These are phyloP conservation scores for Tricholomella constricta DNA, from an alignment of 768 basidiomycete species.

Conservation along the genomic window DNA sequence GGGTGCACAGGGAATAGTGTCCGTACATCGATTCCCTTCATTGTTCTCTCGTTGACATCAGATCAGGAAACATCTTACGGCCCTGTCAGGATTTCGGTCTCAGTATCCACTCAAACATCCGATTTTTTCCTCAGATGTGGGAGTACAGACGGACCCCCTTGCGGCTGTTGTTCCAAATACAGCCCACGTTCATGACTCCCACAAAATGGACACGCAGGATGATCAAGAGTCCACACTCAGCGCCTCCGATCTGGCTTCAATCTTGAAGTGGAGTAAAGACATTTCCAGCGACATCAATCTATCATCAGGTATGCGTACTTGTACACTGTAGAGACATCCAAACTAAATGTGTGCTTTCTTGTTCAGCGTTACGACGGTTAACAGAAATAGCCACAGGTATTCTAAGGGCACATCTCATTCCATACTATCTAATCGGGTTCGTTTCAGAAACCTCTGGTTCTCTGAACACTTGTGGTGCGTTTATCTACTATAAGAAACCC, in stretches of 20 bases:
- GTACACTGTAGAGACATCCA: not conserved
- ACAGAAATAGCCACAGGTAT: constrained; percentile 73
- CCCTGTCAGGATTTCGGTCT: constrained; percentile 44
- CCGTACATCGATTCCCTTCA: constrained; percentile 21
- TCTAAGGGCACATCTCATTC: too few relatives aligned
- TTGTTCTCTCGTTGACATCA: not conserved
- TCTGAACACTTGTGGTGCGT: constrained; percentile 58
- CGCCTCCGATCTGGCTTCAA: constrained; percentile 64
- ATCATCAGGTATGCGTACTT: constrained; percentile 47
- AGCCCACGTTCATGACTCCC: constrained; percentile 28
- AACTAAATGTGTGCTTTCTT: not conserved
- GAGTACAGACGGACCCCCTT: constrained; percentile 60
- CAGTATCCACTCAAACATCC: constrained; percentile 53
- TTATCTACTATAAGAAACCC: not conserved
- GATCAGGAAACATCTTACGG: constrained; percentile 52
- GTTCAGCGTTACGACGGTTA: constrained; percentile 60
- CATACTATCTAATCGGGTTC: not conserved
- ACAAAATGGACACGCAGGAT: constrained; percentile 40
- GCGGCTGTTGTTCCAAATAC: constrained; percentile 25
- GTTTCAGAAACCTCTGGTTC: constrained; percentile 61
- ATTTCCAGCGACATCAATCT: constrained; percentile 75
- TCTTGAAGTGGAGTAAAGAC: constrained; percentile 74
- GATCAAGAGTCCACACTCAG: constrained; percentile 60
- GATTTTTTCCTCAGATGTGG: constrained; percentile 59
- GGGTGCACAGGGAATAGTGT: constrained; percentile 77